Base-by-base conservation (phyloP, 805 yeast genomes). In the Candida andamanensis region DNA sequence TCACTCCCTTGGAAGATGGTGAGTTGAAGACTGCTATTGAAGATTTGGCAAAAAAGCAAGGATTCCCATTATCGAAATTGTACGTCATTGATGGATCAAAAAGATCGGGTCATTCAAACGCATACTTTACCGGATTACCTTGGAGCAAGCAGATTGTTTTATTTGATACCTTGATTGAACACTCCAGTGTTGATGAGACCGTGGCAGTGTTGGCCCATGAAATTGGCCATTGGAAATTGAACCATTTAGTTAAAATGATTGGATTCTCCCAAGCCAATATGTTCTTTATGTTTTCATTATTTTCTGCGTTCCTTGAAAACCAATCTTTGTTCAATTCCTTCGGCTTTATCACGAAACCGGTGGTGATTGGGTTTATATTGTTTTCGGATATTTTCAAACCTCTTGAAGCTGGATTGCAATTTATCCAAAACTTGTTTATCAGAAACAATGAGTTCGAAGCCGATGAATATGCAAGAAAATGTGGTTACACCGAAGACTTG, bases 141-240 rank as follows among this genome's bases (percentile, higher is more conserved):
- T 90, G 97, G 90, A 80, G 86, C 36, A 92, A 92, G 62, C 90
- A 89, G 60, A 92, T 92, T 62, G 97, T 92, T 31, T 72, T 92
- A 26, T 92, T 70, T 54, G 99, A 92, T 49, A 92, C 97, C 7
- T 73, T 92, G 62, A 80, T 92, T 42, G 77, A 84, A 40, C 81
- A 85, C 37, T 79, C 87, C 20, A 62, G 87, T 18, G 72, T 76
- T 17, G 74, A 72, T 26, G 95, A 92, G 59, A 85, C 87, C 24
- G 85, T 87, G 32, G 97, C 97, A 32, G 95, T 92, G 1, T 69
- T 90, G 43, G 97, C 95, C n/a, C 99, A 92, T 54, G 99, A 92
- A 65, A 81, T 92, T 46, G 99, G 99, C 31, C 99, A 92, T 58
- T 92, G 99, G 99, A 80, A 81, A 48, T 71, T 83, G 55, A 78